These are phyloP conservation scores for Osmanthus fragrans DNA, from an alignment of 257 asterid genomes.

Conservation along the genomic window DNA sequence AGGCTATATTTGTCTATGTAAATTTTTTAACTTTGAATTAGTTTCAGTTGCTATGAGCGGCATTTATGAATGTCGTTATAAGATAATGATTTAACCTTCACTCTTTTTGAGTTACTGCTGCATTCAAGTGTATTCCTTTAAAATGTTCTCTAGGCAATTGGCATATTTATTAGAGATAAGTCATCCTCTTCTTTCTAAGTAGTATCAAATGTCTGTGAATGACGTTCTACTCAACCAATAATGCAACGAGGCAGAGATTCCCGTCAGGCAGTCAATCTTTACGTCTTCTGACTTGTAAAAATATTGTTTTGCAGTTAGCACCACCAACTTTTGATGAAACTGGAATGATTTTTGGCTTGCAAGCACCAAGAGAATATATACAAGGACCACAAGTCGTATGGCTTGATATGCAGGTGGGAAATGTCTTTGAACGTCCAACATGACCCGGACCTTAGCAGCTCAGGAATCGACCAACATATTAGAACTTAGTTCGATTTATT, in stretches of 20 bases:
- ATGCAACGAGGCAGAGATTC: not conserved
- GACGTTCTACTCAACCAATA: not conserved
- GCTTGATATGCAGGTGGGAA: slow-evolving; percentile 87
- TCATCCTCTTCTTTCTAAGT: not conserved
- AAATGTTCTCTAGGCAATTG: not conserved
- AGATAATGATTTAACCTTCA: no score
- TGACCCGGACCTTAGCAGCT: slow-evolving; percentile 23
- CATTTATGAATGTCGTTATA: no score
- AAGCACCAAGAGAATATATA: slow-evolving; percentile 58
- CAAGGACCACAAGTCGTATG: slow-evolving; percentile 67
- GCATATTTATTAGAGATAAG: not conserved
- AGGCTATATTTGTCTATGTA: not conserved
- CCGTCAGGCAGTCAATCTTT: not conserved
- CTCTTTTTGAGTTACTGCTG: no score
- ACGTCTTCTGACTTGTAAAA: not conserved
- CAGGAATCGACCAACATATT: slow-evolving; percentile 18
- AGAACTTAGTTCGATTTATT: slow-evolving; percentile 24
- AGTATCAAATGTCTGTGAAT: no score
- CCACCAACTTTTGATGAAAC: slow-evolving; percentile 51
- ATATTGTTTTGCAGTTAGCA: not conserved
- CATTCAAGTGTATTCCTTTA: not conserved
- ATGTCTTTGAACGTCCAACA: slow-evolving; percentile 53
- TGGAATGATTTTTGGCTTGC: slow-evolving; percentile 66
- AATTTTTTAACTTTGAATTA: no score
- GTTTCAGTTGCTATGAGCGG: no score